A percentile compares a stretch with the other conserved stretches of the same genome.
Evolutionary conservation across 2,329 filamentous ascomycete species (phyloP).

Genomic region (Nemania serpens): DNA sequence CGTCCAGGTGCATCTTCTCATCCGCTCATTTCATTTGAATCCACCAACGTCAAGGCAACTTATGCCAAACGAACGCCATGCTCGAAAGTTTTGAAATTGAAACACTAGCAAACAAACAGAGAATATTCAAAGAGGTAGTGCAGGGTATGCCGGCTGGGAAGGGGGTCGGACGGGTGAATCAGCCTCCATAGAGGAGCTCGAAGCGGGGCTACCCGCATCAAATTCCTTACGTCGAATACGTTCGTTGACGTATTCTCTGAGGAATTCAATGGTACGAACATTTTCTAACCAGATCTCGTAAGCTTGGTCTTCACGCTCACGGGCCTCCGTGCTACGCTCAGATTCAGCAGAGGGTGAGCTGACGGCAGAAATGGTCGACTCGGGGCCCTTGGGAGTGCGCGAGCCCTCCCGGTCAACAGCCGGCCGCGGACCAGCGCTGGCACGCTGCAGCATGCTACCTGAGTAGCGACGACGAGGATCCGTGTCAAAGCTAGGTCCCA

Average conservation of each 20-base stretch:
- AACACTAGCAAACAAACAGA: background rate
- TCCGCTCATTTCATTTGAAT: background rate
- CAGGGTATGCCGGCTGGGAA: constrained; percentile 44
- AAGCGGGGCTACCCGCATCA: constrained; percentile 44
- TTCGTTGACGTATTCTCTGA: constrained; percentile 61
- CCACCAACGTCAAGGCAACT: background rate
- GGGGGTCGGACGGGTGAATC: constrained; percentile 39
- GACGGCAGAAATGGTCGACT: constrained; percentile 50
- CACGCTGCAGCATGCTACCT: constrained; percentile 68
- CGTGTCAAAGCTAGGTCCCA: constrained; percentile 69
- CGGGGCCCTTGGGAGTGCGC: constrained; percentile 50
- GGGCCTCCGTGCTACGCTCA: constrained; percentile 50
- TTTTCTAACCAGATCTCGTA: constrained; percentile 71
- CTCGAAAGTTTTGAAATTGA: background rate
- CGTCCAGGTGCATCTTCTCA: constrained; percentile 2
- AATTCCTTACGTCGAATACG: constrained; percentile 63
- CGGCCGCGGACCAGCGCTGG: constrained; percentile 51
- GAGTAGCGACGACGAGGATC: constrained; percentile 69
- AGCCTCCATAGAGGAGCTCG: constrained; percentile 43
- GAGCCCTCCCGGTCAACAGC: constrained; percentile 45
- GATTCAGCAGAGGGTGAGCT: constrained; percentile 62
- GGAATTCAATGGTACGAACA: constrained; percentile 66
- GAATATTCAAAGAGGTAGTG: constrained; percentile 35
- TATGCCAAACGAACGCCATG: constrained; percentile 6
- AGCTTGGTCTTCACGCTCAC: constrained; percentile 59